phyloP scores from a whole-genome alignment of 1,284 basidiomycete species.

The Ganoderma boninense region DNA sequence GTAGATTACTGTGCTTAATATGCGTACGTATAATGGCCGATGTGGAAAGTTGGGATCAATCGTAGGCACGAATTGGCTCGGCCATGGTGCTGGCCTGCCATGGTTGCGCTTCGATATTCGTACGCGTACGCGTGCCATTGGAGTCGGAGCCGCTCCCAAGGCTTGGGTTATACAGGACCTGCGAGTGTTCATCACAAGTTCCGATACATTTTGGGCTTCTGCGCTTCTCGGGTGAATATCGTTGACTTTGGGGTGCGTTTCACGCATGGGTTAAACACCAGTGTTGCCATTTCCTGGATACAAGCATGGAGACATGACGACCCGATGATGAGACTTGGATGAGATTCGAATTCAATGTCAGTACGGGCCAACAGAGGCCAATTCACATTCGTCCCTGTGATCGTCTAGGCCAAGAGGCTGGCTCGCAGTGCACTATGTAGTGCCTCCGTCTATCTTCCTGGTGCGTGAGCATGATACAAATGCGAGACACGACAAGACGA shows the following conservation, averaged over 20 bases:
- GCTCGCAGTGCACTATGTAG: neutral
- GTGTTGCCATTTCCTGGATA: no score
- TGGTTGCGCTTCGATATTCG: no score
- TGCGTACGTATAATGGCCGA: neutral
- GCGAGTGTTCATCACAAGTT: no score
- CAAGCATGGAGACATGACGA: no score
- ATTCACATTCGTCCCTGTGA: neutral
- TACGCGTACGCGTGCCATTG: no score
- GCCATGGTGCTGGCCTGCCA: no score
- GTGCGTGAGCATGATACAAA: neutral
- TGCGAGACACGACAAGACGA: neutral
- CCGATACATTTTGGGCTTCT: neutral
- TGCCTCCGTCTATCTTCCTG: neutral
- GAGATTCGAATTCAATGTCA: neutral
- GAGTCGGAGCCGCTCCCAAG: no score
- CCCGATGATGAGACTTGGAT: no score
- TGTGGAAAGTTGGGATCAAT: neutral
- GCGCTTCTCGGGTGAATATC: neutral
- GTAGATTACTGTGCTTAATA: neutral
- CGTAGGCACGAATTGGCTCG: neutral
- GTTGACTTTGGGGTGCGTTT: no score
- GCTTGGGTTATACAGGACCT: no score
- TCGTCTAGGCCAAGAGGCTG: neutral
- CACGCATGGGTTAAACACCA: no score
- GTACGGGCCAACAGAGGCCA: neutral